These are phyloP conservation scores for Diutina pseudorugosa DNA, from an alignment of 1,139 yeast species.

Conservation along the genomic window DNA sequence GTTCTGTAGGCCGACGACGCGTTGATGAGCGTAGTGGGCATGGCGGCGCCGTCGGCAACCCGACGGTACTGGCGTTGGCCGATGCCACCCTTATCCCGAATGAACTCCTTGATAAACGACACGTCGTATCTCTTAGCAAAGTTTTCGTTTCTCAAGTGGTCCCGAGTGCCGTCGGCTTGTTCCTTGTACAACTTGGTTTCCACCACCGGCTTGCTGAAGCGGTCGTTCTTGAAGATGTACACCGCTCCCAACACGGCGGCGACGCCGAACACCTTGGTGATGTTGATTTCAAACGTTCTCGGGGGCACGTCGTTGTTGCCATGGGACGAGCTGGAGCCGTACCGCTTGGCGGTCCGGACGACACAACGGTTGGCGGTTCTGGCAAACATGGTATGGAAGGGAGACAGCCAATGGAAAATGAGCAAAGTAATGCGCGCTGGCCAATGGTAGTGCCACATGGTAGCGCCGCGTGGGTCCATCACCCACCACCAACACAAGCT, in stretches of 20 bases:
- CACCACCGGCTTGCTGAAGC: constrained; percentile 27
- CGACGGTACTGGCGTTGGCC: constrained; percentile 32
- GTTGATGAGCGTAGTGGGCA: constrained; percentile 26
- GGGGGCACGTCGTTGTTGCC: constrained; percentile 16
- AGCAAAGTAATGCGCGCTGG: not conserved
- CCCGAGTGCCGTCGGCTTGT: constrained; percentile 20
- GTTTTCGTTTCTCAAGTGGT: constrained; percentile 25
- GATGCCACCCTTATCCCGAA: constrained; percentile 36
- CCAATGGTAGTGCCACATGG: not conserved
- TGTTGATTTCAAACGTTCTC: constrained; percentile 23
- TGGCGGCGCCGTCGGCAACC: constrained; percentile 15
- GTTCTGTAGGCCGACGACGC: constrained; percentile 31
- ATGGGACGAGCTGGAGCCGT: constrained; percentile 11
- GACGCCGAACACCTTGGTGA: constrained; percentile 29
- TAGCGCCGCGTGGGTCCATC: not conserved
- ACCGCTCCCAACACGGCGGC: constrained; percentile 29
- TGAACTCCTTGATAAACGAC: constrained; percentile 30
- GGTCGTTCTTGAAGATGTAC: constrained; percentile 21
- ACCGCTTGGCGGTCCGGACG: constrained; percentile 4
- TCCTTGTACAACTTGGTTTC: constrained; percentile 28
- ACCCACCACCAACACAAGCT: too few relatives aligned
- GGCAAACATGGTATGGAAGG: constrained; percentile 2
- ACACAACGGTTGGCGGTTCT: constrained; percentile 4
- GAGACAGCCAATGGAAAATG: not conserved
- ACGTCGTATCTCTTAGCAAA: constrained; percentile 28